Base-by-base conservation (phyloP, 2,329 filamentous ascomycete species). In the Pseudocercospora cruenta region DNA sequence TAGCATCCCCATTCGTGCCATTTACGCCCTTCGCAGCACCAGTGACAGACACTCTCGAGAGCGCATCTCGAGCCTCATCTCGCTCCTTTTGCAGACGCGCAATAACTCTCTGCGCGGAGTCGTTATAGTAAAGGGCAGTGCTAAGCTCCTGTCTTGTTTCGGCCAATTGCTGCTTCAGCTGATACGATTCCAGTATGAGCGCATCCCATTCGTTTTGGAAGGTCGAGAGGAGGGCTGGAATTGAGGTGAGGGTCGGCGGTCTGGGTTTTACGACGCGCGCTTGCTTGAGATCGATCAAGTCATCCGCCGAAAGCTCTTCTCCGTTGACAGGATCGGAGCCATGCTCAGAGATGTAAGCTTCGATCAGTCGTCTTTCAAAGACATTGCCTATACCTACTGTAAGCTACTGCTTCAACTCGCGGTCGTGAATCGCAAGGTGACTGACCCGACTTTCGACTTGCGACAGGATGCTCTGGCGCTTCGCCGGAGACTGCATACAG, bases 171-270 rank as follows among this genome's bases (percentile, higher is more conserved):
- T 97, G 92, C 81, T 92, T 91, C 67, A 98, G 83, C 72, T 92
- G 95, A 79, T 93, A 97, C 59, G 93, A 92, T 82, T 99, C 95
- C 39, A 98, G 84, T 12, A 94, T 92, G 53, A 97, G 83, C 8
- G 94, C 90, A 78, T 99, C 95, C 95, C 95, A 99, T 84, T 99
- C 95, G 79, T 96, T 96, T 79, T 99, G 95, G 79, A 99, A 98
- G 45, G 94, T 91, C 58, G 92, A 91, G 63, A 99, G 90, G 63
- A 99, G 87, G 19, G 95, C 93, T 22, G 95, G 95, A 76, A 99
- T 97, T 43, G 95, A 99, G 62, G 95, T 98, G 74, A 98, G 88
- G 36, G 93, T 94, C 33, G 95, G 94, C 65, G 95, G 94, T 75
- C 95, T 88, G 59, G 95, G 94, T 73, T 91, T 91, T 68, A 97